These are phyloP conservation scores for Paramecium primaurelia DNA, from an alignment of 73 alveolate genomes.

Conservation along the genomic window DNA sequence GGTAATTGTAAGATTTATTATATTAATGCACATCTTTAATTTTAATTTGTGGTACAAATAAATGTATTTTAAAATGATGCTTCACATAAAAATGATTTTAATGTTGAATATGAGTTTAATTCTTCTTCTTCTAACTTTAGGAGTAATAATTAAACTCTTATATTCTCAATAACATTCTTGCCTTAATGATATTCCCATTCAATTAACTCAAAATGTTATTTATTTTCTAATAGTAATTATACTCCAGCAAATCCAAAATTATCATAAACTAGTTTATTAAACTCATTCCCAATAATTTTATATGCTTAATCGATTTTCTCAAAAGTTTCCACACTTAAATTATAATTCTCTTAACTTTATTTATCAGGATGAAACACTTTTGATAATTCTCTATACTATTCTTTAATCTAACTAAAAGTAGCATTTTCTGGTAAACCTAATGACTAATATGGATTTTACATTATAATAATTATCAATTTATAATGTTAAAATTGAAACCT, in stretches of 20 bases:
- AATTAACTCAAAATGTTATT: neutral
- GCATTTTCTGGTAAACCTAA: neutral
- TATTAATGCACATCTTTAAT: neutral
- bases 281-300: neutral
- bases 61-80: neutral
- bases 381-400: neutral
- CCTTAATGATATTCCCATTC: neutral
- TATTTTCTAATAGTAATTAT: neutral
- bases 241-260: slow-evolving; percentile 15
- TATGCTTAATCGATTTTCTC: slow-evolving; percentile 28
- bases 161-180: neutral
- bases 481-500: neutral
- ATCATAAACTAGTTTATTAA: slow-evolving; percentile 17
- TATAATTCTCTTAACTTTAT: neutral
- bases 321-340: slow-evolving; percentile 7
- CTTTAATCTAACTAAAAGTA: neutral
- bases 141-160: neutral
- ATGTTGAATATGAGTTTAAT: neutral
- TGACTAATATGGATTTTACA: neutral
- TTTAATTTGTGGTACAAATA: slow-evolving; percentile 10
- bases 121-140: neutral
- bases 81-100: neutral
- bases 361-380: slow-evolving; percentile 47
- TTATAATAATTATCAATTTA: neutral
- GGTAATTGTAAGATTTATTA: neutral